These are phyloP conservation scores for Linum usitatissimum DNA, from an alignment of 345 rosid genomes.

Conservation along the genomic window DNA sequence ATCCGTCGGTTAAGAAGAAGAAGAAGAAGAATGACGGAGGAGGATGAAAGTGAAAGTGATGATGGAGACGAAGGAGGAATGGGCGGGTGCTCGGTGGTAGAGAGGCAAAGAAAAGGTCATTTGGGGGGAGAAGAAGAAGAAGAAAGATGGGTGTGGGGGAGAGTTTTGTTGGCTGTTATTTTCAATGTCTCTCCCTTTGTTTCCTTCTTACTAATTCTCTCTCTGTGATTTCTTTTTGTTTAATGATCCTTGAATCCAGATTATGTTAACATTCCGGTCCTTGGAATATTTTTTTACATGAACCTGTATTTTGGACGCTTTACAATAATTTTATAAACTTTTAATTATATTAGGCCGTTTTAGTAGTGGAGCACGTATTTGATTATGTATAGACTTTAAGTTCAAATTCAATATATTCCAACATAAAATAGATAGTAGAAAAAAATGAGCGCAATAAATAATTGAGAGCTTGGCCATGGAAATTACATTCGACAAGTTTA, in stretches of 20 bases:
- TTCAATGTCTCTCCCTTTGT: constrained; percentile 14
- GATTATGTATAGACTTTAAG: too few relatives aligned
- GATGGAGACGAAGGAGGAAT: not conserved
- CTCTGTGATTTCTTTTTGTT: not conserved
- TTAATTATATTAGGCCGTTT: too few relatives aligned
- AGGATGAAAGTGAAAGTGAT: constrained; percentile 14
- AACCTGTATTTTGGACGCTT: too few relatives aligned
- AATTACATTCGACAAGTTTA: too few relatives aligned
- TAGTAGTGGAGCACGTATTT: too few relatives aligned
- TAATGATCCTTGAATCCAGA: not conserved
- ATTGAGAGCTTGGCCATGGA: too few relatives aligned
- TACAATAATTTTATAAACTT: too few relatives aligned
- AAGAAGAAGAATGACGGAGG: constrained; percentile 3
- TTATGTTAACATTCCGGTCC: not conserved
- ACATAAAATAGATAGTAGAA: too few relatives aligned
- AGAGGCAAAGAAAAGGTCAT: constrained; percentile 37
- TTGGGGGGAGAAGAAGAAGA: not conserved
- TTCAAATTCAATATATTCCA: too few relatives aligned
- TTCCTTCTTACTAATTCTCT: too few relatives aligned
- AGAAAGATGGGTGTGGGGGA: constrained; percentile 5
- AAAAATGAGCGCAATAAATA: too few relatives aligned
- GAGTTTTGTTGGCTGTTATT: constrained; percentile 16
- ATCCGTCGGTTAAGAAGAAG: constrained; percentile 16
- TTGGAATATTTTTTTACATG: too few relatives aligned
- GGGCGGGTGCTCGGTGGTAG: constrained; percentile 47